Base-by-base conservation (phyloP, 75 land plant genomes). In the Pinus tabuliformis region DNA sequence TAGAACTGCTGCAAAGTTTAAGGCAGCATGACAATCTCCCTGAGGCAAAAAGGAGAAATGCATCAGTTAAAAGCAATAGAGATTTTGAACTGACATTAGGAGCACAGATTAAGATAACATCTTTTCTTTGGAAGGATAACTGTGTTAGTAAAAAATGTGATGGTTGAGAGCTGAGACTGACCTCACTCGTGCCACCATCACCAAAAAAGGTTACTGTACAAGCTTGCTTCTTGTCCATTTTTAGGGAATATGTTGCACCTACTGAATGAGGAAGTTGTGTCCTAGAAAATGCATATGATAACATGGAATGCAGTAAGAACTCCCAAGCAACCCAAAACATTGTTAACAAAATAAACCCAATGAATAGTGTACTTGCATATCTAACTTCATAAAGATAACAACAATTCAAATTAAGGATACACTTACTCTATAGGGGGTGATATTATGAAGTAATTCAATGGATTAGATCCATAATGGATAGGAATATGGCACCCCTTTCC, bases 401-500 rank as follows among this genome's bases (percentile, higher is more conserved):
- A 28, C 14, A 1, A 65, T 61, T 37, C 16, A 37, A 17, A 22
- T 58, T 49, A 81, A 77, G 26, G 21, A 14, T 76, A 78, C 11
- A 16, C 91, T 85, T 90, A 96, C 99, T 91, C 99, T 45, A 96
- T 85, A 18, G 97, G 92, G 16, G 96, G 93, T 59, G 98, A 87
- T 45, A 95, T 85, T 15, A 96, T 95, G 79, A 89, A 76, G 77
- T 87, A 95, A 65, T 93, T 95, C 24, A 85, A 90, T 82, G 89
- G 78, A 12, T 81, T 86, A 18, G 91, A 88, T n/a, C 98, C 96
- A 86, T 95, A 95, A 78, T 95, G 98, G 64, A 91, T 85, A n/a
- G 98, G 98, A 94, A 95, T 95, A 78, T 95, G 98, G 12, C 98
- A 78, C 33, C 98, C 98, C 78, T 95, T 95, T 21, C 98, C 98